Conservation (phyloP, 257 asterid genomes). For the Paulownia fortunei region DNA sequence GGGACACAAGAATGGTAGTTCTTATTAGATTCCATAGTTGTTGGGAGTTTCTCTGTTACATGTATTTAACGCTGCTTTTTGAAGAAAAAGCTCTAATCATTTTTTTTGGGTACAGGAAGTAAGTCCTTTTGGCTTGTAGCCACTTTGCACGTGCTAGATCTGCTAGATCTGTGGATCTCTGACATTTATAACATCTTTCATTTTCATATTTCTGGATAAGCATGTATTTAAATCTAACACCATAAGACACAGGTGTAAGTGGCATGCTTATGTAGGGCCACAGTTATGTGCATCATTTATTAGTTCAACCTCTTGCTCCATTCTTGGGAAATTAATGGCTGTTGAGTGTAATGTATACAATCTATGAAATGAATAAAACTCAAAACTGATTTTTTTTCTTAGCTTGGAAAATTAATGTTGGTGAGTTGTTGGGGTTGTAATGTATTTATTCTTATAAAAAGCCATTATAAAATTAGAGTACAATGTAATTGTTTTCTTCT, state of each 20-base stretch:
- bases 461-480: neutral
- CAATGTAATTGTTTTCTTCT: neutral
- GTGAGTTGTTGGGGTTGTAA: neutral
- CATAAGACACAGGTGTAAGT: conserved; percentile 30
- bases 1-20: neutral
- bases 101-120: neutral
- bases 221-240: conserved; percentile 3
- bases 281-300: conserved; percentile 22
- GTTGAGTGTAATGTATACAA: conserved; percentile 12
- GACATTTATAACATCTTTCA: conserved; percentile 36
- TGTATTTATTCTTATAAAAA: neutral
- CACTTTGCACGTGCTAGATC: conserved; percentile 60
- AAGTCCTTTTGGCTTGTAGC: conserved; percentile 33
- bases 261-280: conserved; percentile 42
- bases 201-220: neutral
- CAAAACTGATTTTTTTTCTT: neutral
- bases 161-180: conserved; percentile 60
- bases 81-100: conserved; percentile 14
- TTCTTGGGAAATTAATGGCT: conserved; percentile 21
- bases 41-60: conserved; percentile 7
- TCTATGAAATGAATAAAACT: neutral
- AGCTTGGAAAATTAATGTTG: neutral
- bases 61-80: neutral
- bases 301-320: conserved; percentile 22
- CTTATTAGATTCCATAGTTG: conserved; percentile 8